Evolutionary conservation across 2,329 filamentous ascomycete species (phyloP), one percentile per base, ranked within the genome.

Genomic region (Botrytis fragariae): DNA sequence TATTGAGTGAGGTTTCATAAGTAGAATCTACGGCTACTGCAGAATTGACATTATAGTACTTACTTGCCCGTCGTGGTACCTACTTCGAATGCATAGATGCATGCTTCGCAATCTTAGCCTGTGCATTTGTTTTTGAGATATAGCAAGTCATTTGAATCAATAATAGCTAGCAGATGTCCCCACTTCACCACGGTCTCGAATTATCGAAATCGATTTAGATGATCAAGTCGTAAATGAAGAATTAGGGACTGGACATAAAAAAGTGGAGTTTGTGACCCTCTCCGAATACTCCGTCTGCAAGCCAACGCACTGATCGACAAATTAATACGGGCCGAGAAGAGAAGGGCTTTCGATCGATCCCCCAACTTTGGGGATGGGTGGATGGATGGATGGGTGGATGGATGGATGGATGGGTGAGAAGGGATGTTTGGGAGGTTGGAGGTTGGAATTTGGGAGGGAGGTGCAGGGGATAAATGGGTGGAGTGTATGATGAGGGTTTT

Each of bases 291-390:
- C 37, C 18, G 51, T 44, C 32, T n/a, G 51, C 54, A 60, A 69
- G 51, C 51, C n/a, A 59, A 20, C 37, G 48, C 37, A 69, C 35
- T 60, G 51, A 69, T 69, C 67, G 67, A 69, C 67, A 57, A 44
- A 60, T 25, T n/a, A 60, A 69, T 69, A 69, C 65, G 62, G 39
- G 42, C 14, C 60, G 25, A 65, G 39, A 45, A 65, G 39, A 20
- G 20, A 65, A 65, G 25, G 25, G 7, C n/a, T 45, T 64, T 64
- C 22, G 62, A 64, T 42, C n/a, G 62, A 64, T 32, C 62, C 62
- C 62, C 62, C 62, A 44, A 42, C 37, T 45, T 64, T n/a, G 48
- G 12, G 45, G 22, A 16, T 22, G n/a, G 16, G n/a, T 32, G 29
- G 29, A 18, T 9, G 18, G 9, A 9, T 14, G 16, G n/a, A 9